A percentile compares a stretch with the other conserved stretches of the same genome.
phyloP scores from a whole-genome alignment of 2,329 filamentous ascomycete genomes.

The Fusarium sp. region DNA sequence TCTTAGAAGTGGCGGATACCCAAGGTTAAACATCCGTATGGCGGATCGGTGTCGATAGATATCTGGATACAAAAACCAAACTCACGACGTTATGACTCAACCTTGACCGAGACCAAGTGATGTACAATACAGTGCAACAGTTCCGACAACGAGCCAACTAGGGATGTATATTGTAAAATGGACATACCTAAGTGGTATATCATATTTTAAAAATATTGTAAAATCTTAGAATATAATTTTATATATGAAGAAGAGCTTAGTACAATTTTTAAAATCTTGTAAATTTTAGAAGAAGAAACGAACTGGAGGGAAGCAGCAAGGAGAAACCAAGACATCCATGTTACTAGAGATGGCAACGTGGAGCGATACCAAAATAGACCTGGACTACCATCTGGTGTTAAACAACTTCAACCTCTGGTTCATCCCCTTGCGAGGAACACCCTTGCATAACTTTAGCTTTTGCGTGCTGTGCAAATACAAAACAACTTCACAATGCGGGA shows the following conservation, averaged over 20 bases:
- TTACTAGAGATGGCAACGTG: background rate
- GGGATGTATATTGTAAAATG: no score
- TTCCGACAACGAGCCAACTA: no score
- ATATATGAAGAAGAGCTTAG: no score
- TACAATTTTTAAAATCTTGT: no score
- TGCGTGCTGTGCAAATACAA: no score
- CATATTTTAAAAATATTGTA: no score
- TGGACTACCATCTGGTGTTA: background rate
- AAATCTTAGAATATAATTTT: no score
- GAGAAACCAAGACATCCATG: background rate
- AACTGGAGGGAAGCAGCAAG: no score
- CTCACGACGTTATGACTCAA: constrained; percentile 33
- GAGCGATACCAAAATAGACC: background rate
- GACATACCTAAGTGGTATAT: no score
- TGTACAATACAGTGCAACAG: no score
- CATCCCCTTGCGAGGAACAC: background rate
- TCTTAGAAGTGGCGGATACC: constrained; percentile 22
- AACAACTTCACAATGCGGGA: background rate
- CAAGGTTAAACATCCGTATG: constrained; percentile 1
- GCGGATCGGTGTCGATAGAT: constrained; percentile 31
- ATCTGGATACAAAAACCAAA: constrained; percentile 23
- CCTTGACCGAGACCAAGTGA: background rate
- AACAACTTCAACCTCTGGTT: background rate
- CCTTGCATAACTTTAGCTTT: background rate
- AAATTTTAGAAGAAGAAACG: no score